Evolutionary conservation across 169 alveolate species (phyloP).

Genomic region (Besnoitia besnoiti): DNA sequence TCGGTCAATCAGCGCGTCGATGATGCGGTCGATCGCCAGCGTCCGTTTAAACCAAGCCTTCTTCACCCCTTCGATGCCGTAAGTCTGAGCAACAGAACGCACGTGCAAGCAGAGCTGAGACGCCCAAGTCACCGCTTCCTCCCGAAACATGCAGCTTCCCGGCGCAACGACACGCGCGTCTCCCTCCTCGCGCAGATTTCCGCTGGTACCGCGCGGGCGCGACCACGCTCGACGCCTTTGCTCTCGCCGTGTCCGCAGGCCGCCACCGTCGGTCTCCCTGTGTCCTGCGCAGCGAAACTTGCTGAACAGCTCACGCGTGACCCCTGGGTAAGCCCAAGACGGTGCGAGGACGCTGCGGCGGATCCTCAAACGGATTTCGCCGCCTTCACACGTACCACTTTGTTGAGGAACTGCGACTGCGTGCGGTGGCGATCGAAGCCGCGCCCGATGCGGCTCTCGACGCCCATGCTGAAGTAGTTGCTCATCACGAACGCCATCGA

Average conservation of each 20-base stretch:
- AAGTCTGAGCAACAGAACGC: slow-evolving; percentile 19
- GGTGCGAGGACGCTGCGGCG: neutral
- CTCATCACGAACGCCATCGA: slow-evolving; percentile 73
- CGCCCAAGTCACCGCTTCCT: too few relatives aligned
- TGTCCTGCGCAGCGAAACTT: too few relatives aligned
- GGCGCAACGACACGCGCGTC: too few relatives aligned
- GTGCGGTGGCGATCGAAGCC: slow-evolving; percentile 87
- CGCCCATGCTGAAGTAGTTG: slow-evolving; percentile 89
- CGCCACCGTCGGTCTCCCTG: too few relatives aligned
- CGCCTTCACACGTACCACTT: slow-evolving; percentile 40
- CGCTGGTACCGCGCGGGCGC: too few relatives aligned
- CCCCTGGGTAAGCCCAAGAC: too few relatives aligned
- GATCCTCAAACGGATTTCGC: too few relatives aligned
- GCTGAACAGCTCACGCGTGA: too few relatives aligned
- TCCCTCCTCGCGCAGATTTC: too few relatives aligned
- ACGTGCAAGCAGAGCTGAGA: neutral
- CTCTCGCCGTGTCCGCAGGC: too few relatives aligned
- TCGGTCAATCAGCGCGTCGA: neutral
- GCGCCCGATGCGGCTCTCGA: slow-evolving; percentile 91
- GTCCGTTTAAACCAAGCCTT: slow-evolving; percentile 32
- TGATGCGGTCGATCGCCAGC: slow-evolving; percentile 15
- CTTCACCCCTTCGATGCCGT: slow-evolving; percentile 56
- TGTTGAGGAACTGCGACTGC: slow-evolving; percentile 68
- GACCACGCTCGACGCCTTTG: too few relatives aligned
- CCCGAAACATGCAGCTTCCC: too few relatives aligned